Conservation (phyloP, 108 stramenopile species). For the Seminavis robusta region DNA sequence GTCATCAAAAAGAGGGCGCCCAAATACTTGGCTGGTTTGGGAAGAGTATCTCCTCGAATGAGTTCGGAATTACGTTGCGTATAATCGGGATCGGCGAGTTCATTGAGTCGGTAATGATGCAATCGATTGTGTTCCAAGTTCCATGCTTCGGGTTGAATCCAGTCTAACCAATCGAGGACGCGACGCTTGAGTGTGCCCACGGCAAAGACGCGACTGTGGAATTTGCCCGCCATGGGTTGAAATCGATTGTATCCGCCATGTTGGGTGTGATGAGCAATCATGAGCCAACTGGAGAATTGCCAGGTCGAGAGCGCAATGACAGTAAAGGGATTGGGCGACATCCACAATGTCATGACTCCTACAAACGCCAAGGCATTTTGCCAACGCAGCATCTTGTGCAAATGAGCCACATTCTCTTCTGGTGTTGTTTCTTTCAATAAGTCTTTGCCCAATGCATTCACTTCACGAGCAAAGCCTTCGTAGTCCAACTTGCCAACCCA, state of each 20-base stretch:
- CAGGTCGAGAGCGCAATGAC: constrained; percentile 51
- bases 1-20: constrained; percentile 20
- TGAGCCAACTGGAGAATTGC: constrained; percentile 65
- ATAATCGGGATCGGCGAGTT: constrained; percentile 59
- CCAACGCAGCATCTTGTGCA: constrained; percentile 89
- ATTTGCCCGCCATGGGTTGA: constrained; percentile 43
- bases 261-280: constrained; percentile 76
- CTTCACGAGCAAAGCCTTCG: constrained; percentile 74
- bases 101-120: constrained; percentile 68
- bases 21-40: constrained; percentile 43
- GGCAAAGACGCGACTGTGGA: constrained; percentile 62
- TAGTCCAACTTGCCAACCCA: constrained; percentile 83
- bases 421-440: constrained; percentile 70
- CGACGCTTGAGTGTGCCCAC: constrained; percentile 50
- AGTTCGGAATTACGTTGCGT: constrained; percentile 52
- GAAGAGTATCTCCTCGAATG: constrained; percentile 33
- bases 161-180: constrained; percentile 71
- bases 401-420: constrained; percentile 78
- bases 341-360: constrained; percentile 61
- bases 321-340: constrained; percentile 56
- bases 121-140: constrained; percentile 72
- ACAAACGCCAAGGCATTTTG: constrained; percentile 63
- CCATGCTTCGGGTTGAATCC: constrained; percentile 84
- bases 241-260: constrained; percentile 76
- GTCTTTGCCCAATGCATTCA: constrained; percentile 72